These are phyloP conservation scores for Aplosporella prunicola DNA, from an alignment of 2,329 filamentous ascomycete species.

Conservation along the genomic window DNA sequence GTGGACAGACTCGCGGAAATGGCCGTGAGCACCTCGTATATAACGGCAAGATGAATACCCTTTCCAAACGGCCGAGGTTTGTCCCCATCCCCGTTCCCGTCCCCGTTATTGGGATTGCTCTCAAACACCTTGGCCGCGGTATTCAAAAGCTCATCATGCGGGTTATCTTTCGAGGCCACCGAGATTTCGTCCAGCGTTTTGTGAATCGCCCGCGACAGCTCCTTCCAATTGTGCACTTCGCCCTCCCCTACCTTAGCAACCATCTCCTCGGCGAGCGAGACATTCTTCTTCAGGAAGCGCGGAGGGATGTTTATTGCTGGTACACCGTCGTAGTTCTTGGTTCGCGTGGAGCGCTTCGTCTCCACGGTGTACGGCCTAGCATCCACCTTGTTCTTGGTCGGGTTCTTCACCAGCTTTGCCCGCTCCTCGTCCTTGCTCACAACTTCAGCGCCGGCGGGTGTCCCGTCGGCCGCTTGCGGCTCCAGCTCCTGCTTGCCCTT, in stretches of 20 bases:
- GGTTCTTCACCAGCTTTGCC: constrained; percentile 26
- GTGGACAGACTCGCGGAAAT: constrained; percentile 40
- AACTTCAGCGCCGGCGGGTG: constrained; percentile 16
- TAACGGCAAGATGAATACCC: constrained; percentile 2
- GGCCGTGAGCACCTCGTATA: constrained; percentile 39
- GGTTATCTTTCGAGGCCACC: neutral
- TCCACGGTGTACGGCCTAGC: constrained; percentile 26
- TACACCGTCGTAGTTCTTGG: constrained; percentile 24
- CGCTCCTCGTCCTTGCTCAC: constrained; percentile 18
- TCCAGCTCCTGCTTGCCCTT: neutral
- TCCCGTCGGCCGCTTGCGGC: constrained; percentile 13
- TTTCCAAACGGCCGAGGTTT: neutral
- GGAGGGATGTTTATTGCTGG: constrained; percentile 43
- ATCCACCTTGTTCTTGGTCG: constrained; percentile 26
- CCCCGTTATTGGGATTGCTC: neutral
- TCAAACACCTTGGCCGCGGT: constrained; percentile 1
- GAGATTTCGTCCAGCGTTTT: constrained; percentile 1
- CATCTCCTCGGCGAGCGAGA: constrained; percentile 33
- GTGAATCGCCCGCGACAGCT: neutral
- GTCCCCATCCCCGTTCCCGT: neutral
- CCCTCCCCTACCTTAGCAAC: constrained; percentile 8
- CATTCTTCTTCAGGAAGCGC: constrained; percentile 47
- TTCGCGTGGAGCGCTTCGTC: constrained; percentile 24
- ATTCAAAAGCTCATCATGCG: constrained; percentile 3
- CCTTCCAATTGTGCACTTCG: constrained; percentile 1